These are phyloP conservation scores for Nicotiana knightiana DNA, from an alignment of 257 asterid species.

Conservation along the genomic window DNA sequence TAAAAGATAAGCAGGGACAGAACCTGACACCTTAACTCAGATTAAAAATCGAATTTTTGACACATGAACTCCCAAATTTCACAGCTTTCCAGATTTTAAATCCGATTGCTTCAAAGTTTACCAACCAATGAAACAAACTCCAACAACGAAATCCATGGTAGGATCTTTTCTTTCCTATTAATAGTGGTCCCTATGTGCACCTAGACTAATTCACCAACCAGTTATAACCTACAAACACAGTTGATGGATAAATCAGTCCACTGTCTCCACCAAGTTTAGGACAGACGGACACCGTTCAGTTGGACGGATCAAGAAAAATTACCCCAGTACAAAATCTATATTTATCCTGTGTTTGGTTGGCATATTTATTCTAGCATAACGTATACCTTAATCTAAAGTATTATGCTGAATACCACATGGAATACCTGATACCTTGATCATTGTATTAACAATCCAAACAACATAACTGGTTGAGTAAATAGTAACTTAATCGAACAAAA, in stretches of 20 bases:
- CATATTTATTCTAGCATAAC: neutral
- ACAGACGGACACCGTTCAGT: neutral
- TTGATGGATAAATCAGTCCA: neutral
- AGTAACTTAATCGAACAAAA: neutral
- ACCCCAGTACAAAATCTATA: neutral
- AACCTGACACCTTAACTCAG: neutral
- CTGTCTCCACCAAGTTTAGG: neutral
- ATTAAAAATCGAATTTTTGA: neutral
- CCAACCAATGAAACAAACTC: neutral
- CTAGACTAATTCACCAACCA: neutral
- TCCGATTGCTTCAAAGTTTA: neutral
- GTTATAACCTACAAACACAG: neutral
- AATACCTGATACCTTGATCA: neutral
- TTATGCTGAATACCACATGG: neutral
- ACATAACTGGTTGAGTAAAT: neutral
- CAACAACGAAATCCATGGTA: neutral
- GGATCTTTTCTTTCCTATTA: neutral
- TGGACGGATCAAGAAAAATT: neutral
- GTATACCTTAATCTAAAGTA: neutral
- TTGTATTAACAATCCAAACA: neutral
- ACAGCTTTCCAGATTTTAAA: neutral
- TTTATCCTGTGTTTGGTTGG: neutral
- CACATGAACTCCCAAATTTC: neutral
- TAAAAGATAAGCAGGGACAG: neutral
- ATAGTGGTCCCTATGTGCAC: neutral